phyloP scores from a whole-genome alignment of 139 green algal genomes.

The Pleodorina starrii region DNA sequence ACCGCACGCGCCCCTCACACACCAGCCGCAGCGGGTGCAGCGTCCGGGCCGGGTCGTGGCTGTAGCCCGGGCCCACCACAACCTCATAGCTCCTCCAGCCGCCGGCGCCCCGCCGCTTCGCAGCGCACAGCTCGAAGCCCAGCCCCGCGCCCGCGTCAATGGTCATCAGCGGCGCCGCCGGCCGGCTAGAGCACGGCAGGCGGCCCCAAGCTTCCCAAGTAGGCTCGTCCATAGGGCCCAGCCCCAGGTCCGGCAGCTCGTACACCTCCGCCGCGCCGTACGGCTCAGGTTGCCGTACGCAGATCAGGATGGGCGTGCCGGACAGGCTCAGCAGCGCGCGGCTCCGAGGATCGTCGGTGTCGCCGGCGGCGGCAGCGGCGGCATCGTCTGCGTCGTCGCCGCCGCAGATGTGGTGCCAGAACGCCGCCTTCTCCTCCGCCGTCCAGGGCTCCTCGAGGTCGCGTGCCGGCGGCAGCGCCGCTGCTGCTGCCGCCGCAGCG shows the following conservation, averaged over 20 bases:
- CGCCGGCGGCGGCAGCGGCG: background rate
- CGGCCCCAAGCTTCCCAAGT: constrained; percentile 33
- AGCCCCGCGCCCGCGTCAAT: background rate
- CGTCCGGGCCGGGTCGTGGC: background rate
- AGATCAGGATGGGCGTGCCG: constrained; percentile 14
- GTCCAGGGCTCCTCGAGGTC: background rate
- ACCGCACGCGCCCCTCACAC: background rate
- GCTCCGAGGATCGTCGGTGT: background rate
- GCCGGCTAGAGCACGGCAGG: background rate
- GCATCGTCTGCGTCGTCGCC: background rate
- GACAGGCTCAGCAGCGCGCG: background rate
- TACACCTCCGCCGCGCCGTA: constrained; percentile 33
- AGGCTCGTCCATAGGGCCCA: constrained; percentile 27
- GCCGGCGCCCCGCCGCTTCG: background rate
- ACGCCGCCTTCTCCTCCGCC: constrained; percentile 13
- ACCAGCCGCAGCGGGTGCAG: constrained; percentile 11
- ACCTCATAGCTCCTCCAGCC: constrained; percentile 28
- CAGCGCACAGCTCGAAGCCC: background rate
- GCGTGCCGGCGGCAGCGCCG: background rate
- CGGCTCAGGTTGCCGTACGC: constrained; percentile 15
- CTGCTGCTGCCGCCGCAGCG: background rate
- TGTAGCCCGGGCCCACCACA: background rate
- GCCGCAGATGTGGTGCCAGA: background rate
- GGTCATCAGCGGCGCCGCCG: background rate
- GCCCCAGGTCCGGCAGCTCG: constrained; percentile 32